phyloP scores from a whole-genome alignment of 257 asterid species.

The Nicotiana noctiflora region DNA sequence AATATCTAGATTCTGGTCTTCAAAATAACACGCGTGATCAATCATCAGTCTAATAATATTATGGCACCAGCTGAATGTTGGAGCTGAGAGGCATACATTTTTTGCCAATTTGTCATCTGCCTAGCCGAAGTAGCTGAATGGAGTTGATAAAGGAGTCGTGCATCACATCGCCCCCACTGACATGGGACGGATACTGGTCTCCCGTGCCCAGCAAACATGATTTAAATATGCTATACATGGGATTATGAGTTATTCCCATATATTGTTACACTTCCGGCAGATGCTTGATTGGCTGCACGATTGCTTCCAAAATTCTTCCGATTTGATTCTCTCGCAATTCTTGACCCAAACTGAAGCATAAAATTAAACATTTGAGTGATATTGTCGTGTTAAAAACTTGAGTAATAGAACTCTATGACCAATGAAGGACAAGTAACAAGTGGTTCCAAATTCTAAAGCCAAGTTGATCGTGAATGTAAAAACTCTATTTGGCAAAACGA shows the following conservation, averaged over 20 bases:
- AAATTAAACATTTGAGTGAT: not conserved
- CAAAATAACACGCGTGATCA: not conserved
- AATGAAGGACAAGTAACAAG: not conserved
- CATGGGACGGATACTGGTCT: no score
- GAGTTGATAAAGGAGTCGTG: not conserved
- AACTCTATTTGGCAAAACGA: not conserved
- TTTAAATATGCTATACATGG: not conserved
- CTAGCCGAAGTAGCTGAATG: not conserved
- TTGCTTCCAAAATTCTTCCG: conserved; percentile 84
- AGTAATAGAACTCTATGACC: not conserved
- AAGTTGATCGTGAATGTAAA: not conserved
- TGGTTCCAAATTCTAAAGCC: not conserved
- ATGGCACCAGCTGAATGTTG: not conserved
- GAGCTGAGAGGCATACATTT: not conserved
- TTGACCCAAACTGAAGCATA: conserved; percentile 64
- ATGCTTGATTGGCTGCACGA: conserved; percentile 93
- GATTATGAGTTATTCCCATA: conserved; percentile 9
- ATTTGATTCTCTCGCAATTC: conserved; percentile 92
- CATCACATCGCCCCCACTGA: no score
- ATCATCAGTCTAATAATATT: not conserved
- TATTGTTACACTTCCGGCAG: conserved; percentile 84
- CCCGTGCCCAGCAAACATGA: no score
- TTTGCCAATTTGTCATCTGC: not conserved
- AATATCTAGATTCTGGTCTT: not conserved
- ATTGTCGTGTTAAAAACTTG: not conserved